These are phyloP conservation scores for Penicillium bialowiezense DNA, from an alignment of 495 filamentous ascomycete genomes.

Conservation along the genomic window DNA sequence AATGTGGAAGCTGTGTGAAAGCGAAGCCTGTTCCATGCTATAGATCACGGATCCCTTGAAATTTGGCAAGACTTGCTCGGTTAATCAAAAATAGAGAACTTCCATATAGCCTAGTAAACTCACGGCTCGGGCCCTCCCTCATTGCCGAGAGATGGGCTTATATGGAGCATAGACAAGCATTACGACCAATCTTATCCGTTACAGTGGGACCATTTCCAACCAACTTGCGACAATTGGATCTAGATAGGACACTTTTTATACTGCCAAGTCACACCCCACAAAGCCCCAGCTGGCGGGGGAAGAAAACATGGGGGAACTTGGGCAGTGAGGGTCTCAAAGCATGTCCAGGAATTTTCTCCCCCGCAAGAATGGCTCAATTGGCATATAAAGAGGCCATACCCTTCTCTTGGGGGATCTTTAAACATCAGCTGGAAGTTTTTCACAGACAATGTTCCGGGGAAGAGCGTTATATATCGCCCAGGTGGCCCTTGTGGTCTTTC, in stretches of 20 bases:
- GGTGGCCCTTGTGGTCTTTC: slow-evolving; percentile 21
- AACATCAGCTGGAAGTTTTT: not conserved
- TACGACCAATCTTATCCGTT: not conserved
- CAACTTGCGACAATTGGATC: not conserved
- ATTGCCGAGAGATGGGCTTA: not conserved
- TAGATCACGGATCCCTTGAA: too few species aligned
- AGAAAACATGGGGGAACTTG: not conserved
- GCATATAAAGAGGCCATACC: not conserved
- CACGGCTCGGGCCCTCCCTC: too few species aligned
- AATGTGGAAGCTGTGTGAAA: too few species aligned
- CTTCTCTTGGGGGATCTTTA: too few species aligned
- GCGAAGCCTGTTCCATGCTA: too few species aligned
- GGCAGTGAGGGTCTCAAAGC: not conserved
- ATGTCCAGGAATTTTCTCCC: not conserved
- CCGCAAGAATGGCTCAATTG: not conserved
- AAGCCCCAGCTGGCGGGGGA: not conserved
- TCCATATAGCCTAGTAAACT: too few species aligned
- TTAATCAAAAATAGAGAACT: too few species aligned
- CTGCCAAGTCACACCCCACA: not conserved
- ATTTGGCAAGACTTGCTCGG: too few species aligned
- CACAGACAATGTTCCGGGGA: slow-evolving; percentile 9
- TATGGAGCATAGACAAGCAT: not conserved
- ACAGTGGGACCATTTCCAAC: not conserved
- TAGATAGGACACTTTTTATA: not conserved
- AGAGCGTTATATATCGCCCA: slow-evolving; percentile 13